Evolutionary conservation across 805 yeast species (phyloP).

Genomic region (Kluyveromyces wickerhamii): DNA sequence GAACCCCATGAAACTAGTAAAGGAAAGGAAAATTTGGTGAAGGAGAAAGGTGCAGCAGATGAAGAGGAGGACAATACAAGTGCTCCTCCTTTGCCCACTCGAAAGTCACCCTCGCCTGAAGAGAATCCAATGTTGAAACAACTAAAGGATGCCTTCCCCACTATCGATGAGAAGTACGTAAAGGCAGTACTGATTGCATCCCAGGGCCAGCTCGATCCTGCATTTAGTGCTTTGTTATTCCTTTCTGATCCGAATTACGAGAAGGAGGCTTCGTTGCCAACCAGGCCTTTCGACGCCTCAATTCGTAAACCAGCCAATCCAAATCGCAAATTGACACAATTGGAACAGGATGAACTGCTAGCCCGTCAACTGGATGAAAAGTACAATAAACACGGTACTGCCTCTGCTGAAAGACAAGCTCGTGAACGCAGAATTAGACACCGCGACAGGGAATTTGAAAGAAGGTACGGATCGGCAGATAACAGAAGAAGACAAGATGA

Average conservation of each 20-base stretch:
- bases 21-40: slow-evolving; percentile 5
- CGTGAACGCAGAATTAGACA: slow-evolving; percentile 24
- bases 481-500: slow-evolving; percentile 6
- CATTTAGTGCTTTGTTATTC: slow-evolving; percentile 79
- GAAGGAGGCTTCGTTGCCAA: slow-evolving; percentile 43
- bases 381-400: slow-evolving; percentile 29
- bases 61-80: slow-evolving; percentile 9
- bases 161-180: slow-evolving; percentile 58
- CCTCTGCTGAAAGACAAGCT: slow-evolving; percentile 15
- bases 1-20: too few species aligned
- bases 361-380: slow-evolving; percentile 76
- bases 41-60: slow-evolving; percentile 10
- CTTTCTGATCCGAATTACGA: slow-evolving; percentile 62
- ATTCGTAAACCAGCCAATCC: slow-evolving; percentile 21
- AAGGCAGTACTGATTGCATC: slow-evolving; percentile 83
- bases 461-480: slow-evolving; percentile 1
- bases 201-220: slow-evolving; percentile 69
- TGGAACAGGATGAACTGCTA: slow-evolving; percentile 67
- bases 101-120: slow-evolving; percentile 11
- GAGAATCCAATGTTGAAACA: slow-evolving; percentile 35
- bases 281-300: slow-evolving; percentile 25
- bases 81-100: slow-evolving; percentile 22
- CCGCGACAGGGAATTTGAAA: slow-evolving; percentile 15
- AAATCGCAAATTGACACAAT: slow-evolving; percentile 35
- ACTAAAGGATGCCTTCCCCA: slow-evolving; percentile 81